Evolutionary conservation across 192 early-diverging fungal species (phyloP).

Genomic region (Linderina pennispora): DNA sequence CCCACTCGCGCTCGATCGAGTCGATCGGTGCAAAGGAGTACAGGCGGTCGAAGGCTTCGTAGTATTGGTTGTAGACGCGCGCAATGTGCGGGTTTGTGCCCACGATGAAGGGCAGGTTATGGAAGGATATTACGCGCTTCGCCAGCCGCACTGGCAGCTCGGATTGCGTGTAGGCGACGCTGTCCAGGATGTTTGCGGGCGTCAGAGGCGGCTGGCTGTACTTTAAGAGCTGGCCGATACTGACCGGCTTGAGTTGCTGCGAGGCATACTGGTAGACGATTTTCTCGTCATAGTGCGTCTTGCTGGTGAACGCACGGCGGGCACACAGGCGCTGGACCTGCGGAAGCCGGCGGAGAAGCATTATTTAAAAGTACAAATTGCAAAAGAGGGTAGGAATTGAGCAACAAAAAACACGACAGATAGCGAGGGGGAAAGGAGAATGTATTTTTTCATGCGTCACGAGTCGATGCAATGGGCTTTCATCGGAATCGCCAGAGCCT

Average conservation of each 20-base stretch:
- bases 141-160: conserved; percentile 91
- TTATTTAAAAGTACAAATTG: neutral
- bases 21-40: conserved; percentile 57
- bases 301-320: conserved; percentile 6
- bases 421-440: neutral
- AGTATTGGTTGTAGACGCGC: conserved; percentile 74
- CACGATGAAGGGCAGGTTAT: conserved; percentile 91
- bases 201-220: conserved; percentile 62
- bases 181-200: conserved; percentile 49
- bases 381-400: too few species aligned
- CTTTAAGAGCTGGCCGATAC: conserved; percentile 67
- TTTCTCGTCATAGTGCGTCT: conserved; percentile 40
- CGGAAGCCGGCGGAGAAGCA: neutral
- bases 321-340: neutral
- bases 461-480: conserved; percentile 31
- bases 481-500: conserved; percentile 78
- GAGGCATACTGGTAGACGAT: conserved; percentile 43
- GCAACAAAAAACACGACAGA: too few species aligned
- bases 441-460: neutral
- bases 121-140: conserved; percentile 74
- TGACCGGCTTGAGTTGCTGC: conserved; percentile 55
- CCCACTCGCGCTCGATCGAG: conserved; percentile 49
- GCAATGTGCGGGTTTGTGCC: conserved; percentile 93
- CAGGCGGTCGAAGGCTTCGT: conserved; percentile 68
- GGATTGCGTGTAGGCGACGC: conserved; percentile 56